These are phyloP conservation scores for Luvunga scandens DNA, from an alignment of 345 rosid genomes.

Conservation along the genomic window DNA sequence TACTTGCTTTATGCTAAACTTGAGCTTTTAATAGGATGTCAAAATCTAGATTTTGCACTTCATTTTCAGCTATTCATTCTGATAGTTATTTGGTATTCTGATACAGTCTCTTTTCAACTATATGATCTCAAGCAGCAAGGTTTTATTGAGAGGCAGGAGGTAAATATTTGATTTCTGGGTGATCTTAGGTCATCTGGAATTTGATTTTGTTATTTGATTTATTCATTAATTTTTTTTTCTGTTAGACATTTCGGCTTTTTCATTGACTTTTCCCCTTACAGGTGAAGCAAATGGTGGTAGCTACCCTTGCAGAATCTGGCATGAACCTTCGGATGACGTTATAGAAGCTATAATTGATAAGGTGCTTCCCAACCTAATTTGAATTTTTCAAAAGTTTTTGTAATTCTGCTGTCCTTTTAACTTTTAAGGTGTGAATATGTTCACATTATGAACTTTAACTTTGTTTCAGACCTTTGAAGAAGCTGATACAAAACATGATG, in stretches of 20 bases:
- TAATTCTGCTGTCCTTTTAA: neutral
- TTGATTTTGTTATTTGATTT: too few species aligned
- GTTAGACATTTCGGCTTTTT: neutral
- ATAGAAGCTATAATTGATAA: conserved; percentile 95
- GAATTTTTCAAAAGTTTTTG: neutral
- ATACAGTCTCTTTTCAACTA: conserved; percentile 91
- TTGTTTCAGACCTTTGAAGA: conserved; percentile 88
- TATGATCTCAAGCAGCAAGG: conserved; percentile 99
- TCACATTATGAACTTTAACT: neutral
- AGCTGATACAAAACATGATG: conserved; percentile 97
- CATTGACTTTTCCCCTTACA: conserved; percentile 13
- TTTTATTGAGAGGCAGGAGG: conserved; percentile 98
- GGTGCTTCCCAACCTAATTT: conserved; percentile 35
- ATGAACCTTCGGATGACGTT: conserved; percentile 94
- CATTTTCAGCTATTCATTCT: neutral
- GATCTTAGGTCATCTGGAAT: neutral
- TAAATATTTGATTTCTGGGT: conserved; percentile 12
- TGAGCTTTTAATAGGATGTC: neutral
- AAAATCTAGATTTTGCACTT: neutral
- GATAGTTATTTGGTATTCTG: conserved; percentile 9
- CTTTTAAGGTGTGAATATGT: neutral
- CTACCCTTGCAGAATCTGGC: conserved; percentile 98
- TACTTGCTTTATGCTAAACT: neutral
- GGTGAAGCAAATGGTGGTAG: conserved; percentile 99
- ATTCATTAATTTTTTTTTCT: neutral